phyloP scores from a whole-genome alignment of 495 filamentous ascomycete genomes.

The Talaromyces thailandensis region DNA sequence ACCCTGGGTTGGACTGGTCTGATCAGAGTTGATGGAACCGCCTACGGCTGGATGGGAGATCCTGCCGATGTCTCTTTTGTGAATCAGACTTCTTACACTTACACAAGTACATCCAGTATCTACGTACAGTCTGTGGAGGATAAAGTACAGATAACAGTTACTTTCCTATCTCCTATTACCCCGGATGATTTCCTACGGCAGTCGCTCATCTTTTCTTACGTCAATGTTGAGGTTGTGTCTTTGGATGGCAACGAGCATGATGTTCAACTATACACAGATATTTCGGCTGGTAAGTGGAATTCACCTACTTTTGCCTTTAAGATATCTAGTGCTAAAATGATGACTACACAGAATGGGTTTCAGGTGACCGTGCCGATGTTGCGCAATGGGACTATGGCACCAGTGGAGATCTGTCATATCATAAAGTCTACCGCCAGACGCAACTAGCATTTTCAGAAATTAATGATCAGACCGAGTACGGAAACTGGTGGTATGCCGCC shows the following conservation, averaged over 20 bases:
- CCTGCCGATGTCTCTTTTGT: conserved; percentile 18
- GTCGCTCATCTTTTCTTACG: conserved; percentile 47
- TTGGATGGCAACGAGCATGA: conserved; percentile 43
- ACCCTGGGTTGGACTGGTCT: conserved; percentile 46
- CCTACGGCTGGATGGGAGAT: conserved; percentile 50
- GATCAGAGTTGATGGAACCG: conserved; percentile 44
- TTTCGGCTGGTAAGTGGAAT: conserved; percentile 43
- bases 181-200: conserved; percentile 46
- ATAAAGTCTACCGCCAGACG: conserved; percentile 42
- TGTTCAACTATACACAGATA: conserved; percentile 52
- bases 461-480: conserved; percentile 50
- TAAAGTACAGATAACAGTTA: conserved; percentile 42
- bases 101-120: conserved; percentile 49
- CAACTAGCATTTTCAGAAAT: conserved; percentile 45
- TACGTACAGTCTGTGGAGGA: conserved; percentile 44
- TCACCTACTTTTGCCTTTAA: not conserved
- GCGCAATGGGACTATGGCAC: conserved; percentile 48
- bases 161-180: conserved; percentile 49
- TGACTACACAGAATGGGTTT: conserved; percentile 42
- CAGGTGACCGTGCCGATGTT: conserved; percentile 38
- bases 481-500: conserved; percentile 49
- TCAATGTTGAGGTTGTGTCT: conserved; percentile 43
- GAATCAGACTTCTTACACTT: conserved; percentile 43
- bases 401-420: conserved; percentile 36
- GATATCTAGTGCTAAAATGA: conserved; percentile 10